A percentile compares a stretch with the other conserved stretches of the same genome.
These are phyloP conservation scores for Lentinula aciculospora DNA, from an alignment of 768 basidiomycete genomes.

Conservation along the genomic window DNA sequence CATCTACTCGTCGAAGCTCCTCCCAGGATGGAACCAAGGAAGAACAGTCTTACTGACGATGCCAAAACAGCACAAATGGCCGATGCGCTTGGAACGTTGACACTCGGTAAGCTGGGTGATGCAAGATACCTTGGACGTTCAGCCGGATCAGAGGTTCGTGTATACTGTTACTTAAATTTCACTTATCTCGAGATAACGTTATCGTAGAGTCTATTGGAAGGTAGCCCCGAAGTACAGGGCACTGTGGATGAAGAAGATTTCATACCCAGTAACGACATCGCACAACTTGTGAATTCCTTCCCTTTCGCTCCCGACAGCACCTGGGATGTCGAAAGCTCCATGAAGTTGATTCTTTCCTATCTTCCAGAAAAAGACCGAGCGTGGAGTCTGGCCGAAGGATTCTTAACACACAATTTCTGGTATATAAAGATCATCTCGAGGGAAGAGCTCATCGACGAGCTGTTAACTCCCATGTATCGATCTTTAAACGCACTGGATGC, in stretches of 20 bases:
- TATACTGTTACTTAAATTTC: background rate
- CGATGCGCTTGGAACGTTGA: conserved; percentile 3
- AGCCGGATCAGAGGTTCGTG: conserved; percentile 10
- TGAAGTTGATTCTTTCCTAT: conserved; percentile 18
- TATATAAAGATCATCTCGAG: background rate
- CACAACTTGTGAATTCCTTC: conserved; percentile 16
- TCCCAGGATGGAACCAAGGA: background rate
- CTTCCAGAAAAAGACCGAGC: conserved; percentile 31
- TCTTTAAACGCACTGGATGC: conserved; percentile 16
- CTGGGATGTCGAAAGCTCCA: conserved; percentile 13
- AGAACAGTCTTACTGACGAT: background rate
- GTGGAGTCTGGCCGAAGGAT: conserved; percentile 37
- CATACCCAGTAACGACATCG: conserved; percentile 14
- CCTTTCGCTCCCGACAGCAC: conserved; percentile 19
- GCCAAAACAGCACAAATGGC: too few species aligned
- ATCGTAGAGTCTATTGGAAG: background rate
- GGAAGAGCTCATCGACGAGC: conserved; percentile 26
- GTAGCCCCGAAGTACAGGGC: background rate
- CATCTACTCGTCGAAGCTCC: conserved; percentile 38
- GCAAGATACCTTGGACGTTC: conserved; percentile 8
- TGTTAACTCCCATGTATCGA: conserved; percentile 24
- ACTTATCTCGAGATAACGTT: background rate
- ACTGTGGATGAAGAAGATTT: conserved; percentile 6
- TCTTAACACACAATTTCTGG: conserved; percentile 29
- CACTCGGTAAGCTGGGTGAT: background rate